Evolutionary conservation across 1,284 basidiomycete genomes (phyloP), one percentile per base, ranked within the genome.

Genomic region (Cryptococcus sp.): DNA sequence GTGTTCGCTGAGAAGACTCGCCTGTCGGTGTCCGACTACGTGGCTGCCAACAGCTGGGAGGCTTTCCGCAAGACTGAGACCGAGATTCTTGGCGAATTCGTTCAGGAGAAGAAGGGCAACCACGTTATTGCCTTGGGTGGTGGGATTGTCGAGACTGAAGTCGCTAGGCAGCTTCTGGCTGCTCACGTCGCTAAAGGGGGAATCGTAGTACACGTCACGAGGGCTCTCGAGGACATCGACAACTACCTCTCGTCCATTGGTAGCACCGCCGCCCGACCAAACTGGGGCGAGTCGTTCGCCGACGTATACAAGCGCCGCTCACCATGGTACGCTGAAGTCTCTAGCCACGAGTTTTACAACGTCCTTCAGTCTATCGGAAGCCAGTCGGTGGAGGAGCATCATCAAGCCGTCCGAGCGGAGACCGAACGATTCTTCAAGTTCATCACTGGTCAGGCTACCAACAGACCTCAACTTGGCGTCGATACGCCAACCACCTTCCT

Each of bases 111-210:
- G 63, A 70, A 80, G 2, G 82, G 83, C 22, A 85, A 85, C 3
- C 85, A 91, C 73, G 83, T 96, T 52, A 85, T 96, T 70, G 91
- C 89, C 59, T 86, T 98, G n/a, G 95, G 96, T 13, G 96, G 96
- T 5, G 94, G 95, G 0, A 87, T 99, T 52, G 91, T 98, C 45
- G 96, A 99, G 79, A 90, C 87, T 0, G 83, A 86, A 6, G 84
- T 82, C 45, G 89, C 89, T 13, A 81, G 91, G 39, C 81, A 87
- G 19, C 69, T 91, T 7, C 81, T 98, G 58, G 82, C 85, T 69
- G 79, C 83, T 10, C 93, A 92, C 72, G 84, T 84, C 10, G 79
- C 76, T 43, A 79, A 80, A 39, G 81, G 80, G 44, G 87, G 87
- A 0, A 83, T 84, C 1, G 86, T 92, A 22, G 85, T 92, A 16